A percentile compares a stretch with the other conserved stretches of the same genome.
These are phyloP conservation scores for Calonectria leucothoes DNA, from an alignment of 2,329 filamentous ascomycete species.

Conservation along the genomic window DNA sequence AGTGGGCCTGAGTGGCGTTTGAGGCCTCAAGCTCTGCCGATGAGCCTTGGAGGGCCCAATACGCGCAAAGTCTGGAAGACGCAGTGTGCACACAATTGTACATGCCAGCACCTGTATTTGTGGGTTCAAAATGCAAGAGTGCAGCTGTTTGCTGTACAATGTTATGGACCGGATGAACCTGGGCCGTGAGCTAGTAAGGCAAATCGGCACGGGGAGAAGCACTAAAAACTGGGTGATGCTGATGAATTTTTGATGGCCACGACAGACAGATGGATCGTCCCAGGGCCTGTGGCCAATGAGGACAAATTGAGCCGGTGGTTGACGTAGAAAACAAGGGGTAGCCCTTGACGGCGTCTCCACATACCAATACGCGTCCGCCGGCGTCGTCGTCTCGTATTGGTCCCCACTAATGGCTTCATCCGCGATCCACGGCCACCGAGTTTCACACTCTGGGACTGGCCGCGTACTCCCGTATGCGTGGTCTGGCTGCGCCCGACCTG, in stretches of 20 bases:
- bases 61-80: background rate
- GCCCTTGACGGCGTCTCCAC: background rate
- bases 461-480: background rate
- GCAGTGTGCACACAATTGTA: no score
- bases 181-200: background rate
- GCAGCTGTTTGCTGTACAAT: background rate
- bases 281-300: background rate
- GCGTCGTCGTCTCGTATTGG: conserved; percentile 2
- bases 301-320: background rate
- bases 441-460: background rate
- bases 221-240: background rate
- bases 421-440: background rate
- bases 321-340: background rate
- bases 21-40: background rate
- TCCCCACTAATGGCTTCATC: conserved; percentile 13
- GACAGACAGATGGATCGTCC: background rate
- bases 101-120: no score
- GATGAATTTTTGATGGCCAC: conserved; percentile 1
- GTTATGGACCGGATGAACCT: background rate
- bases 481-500: background rate
- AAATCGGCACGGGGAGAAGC: background rate
- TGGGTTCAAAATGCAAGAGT: background rate
- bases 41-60: background rate
- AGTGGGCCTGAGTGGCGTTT: background rate
- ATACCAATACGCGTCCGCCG: background rate